phyloP scores from a whole-genome alignment of 768 basidiomycete genomes.

The Russula ochroleuca region DNA sequence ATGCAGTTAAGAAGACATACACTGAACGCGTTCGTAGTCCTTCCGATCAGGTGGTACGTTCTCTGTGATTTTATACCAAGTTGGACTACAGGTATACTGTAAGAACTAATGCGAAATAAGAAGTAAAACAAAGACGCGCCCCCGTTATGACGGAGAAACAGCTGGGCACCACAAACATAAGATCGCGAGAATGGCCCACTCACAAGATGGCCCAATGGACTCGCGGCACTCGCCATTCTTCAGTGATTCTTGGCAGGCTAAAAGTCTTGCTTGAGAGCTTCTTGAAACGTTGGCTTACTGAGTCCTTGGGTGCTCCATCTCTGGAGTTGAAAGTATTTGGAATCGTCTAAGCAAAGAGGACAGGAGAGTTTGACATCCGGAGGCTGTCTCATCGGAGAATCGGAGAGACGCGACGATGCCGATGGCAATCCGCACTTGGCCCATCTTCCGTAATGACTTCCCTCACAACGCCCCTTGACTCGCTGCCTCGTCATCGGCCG shows the following conservation, averaged over 20 bases:
- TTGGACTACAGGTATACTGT: conserved; percentile 56
- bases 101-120: background rate
- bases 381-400: no score
- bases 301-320: conserved; percentile 87
- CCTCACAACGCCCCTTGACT: no score
- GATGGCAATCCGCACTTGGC: no score
- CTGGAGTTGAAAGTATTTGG: conserved; percentile 60
- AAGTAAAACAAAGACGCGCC: conserved; percentile 13
- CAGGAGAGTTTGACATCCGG: conserved; percentile 87
- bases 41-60: conserved; percentile 72
- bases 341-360: conserved; percentile 69
- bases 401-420: no score
- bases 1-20: conserved; percentile 40
- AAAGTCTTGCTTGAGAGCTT: conserved; percentile 82
- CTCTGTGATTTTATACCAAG: conserved; percentile 75
- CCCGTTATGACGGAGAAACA: conserved; percentile 11
- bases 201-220: conserved; percentile 89
- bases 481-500: no score
- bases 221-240: no score
- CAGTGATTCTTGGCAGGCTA: conserved; percentile 82
- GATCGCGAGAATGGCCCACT: conserved; percentile 34
- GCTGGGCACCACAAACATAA: conserved; percentile 7
- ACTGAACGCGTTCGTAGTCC: conserved; percentile 85
- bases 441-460: no score
- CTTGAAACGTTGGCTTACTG: conserved; percentile 81